phyloP scores from a whole-genome alignment of 495 filamentous ascomycete genomes.

The Penicillium pulvis region DNA sequence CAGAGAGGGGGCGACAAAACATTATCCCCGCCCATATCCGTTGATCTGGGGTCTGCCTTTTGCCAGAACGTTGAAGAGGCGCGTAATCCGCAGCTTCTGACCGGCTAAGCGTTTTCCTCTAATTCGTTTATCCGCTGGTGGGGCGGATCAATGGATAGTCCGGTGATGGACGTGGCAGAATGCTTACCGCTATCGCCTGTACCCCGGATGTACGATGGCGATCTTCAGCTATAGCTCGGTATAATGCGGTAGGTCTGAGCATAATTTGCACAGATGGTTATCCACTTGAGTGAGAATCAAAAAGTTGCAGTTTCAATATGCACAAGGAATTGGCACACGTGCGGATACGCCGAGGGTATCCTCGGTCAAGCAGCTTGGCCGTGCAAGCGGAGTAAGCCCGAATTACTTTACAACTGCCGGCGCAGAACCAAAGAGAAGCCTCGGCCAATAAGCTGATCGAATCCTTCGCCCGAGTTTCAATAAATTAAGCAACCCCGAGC shows the following conservation, averaged over 20 bases:
- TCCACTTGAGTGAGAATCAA: too few species aligned
- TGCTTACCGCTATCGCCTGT: neutral
- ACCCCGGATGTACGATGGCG: neutral
- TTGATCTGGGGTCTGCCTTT: conserved; percentile 13
- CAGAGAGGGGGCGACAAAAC: conserved; percentile 19
- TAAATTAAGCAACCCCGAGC: neutral
- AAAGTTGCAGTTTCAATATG: neutral
- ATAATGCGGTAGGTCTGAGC: too few species aligned
- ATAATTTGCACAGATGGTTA: neutral
- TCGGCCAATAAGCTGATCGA: neutral
- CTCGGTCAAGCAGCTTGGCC: too few species aligned
- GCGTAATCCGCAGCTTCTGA: conserved; percentile 7
- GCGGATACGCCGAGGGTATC: too few species aligned
- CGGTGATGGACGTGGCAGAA: neutral
- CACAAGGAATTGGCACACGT: too few species aligned
- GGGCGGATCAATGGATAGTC: neutral
- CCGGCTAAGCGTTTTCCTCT: conserved; percentile 19
- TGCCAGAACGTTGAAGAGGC: neutral
- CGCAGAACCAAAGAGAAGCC: neutral
- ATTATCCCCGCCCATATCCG: conserved; percentile 18
- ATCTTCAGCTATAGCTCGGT: neutral
- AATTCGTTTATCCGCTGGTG: neutral
- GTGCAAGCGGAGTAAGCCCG: too few species aligned
- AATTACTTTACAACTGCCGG: neutral
- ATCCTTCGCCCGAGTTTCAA: neutral